Percentiles rank a stretch among this genome's conserved stretches.
Conservation (phyloP, 163 green algal species). For the Prototheca wickerhamii region DNA sequence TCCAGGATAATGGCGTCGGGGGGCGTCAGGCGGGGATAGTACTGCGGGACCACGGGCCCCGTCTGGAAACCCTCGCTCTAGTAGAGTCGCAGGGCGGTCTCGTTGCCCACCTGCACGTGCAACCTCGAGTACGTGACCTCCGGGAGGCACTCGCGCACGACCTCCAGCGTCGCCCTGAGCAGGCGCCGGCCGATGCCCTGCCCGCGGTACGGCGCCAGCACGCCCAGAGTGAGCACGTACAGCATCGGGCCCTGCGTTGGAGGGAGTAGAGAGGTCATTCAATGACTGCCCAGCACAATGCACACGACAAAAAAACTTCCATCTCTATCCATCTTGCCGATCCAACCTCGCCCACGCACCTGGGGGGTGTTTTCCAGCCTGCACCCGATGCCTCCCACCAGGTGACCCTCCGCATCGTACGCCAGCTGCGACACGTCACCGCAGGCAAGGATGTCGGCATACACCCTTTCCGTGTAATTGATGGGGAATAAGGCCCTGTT, state of each 20-base stretch:
- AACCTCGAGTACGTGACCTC: constrained; percentile 58
- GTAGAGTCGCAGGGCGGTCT: constrained; percentile 79
- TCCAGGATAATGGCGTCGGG: constrained; percentile 56
- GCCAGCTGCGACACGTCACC: constrained; percentile 38
- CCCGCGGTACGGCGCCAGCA: constrained; percentile 67
- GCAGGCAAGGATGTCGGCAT: constrained; percentile 29
- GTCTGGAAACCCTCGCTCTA: constrained; percentile 55
- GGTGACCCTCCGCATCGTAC: constrained; percentile 40
- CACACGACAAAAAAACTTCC: constrained; percentile 6
- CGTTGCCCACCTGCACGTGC: constrained; percentile 72
- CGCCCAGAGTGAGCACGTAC: constrained; percentile 84
- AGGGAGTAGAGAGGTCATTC: not conserved
- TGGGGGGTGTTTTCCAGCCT: constrained; percentile 53
- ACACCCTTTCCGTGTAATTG: constrained; percentile 30
- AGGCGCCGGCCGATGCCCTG: constrained; percentile 55
- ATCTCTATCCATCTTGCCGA: not conserved
- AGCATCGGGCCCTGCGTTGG: constrained; percentile 29
- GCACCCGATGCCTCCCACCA: constrained; percentile 70
- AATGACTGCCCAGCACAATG: not conserved
- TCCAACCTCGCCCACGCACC: constrained; percentile 8
- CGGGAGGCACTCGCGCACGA: constrained; percentile 28
- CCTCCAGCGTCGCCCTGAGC: constrained; percentile 37
- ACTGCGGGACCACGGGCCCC: constrained; percentile 38
- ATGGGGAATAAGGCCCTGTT: constrained; percentile 34
- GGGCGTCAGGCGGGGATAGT: constrained; percentile 70